Base-by-base conservation (phyloP, 1,284 basidiomycete species). In the Puccinia triticina region DNA sequence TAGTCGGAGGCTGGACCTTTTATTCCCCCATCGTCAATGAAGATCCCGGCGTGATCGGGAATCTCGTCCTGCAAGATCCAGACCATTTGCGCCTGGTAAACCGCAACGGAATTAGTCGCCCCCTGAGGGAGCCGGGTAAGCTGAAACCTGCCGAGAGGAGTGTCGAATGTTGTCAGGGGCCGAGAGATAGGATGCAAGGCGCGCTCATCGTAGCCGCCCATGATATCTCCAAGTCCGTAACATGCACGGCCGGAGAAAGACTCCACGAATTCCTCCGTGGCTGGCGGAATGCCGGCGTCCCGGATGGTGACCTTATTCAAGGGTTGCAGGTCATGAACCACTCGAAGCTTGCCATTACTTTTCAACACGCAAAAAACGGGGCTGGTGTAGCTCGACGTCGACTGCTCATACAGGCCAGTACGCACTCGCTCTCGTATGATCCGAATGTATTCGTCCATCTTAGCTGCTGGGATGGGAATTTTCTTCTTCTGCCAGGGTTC, bases 131-230 rank as follows among this genome's bases (percentile, higher is more conserved):
- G 48, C 5, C 29, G 11, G 43, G 67, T 71, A 3, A 71, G 34
- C 46, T 71, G 67, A 40, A 71, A 5, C 11, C 37, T 8, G 7
- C 67, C 67, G 12, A 71, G 43, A 1, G 5, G 32, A 43, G 67
- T 71, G 12, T 71, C 67, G 32, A 71, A 71, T 43, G 67, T 43
- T 5, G 26, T 71, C 2, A 71, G 23, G 11, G 67, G 67, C 37
- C 67, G 7, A 7, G 67, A 29, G 2, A 2, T 12, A 4, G 26
- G n/a, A 3, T 21, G 18, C 37, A 71, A n/a, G 14, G 40, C 67
- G 16, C 67, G 37, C 34, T 37, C 37, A 40, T 71, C 67, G 46
- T 71, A 71, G 18, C 67, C 67, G 3, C 48, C 48, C 48, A 50
- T 50, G 48, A 50, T 18, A 50, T 50, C 48, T 10, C 5, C 48